Conservation (phyloP, 306 rosid genomes). For the Vachellia collinsii region DNA sequence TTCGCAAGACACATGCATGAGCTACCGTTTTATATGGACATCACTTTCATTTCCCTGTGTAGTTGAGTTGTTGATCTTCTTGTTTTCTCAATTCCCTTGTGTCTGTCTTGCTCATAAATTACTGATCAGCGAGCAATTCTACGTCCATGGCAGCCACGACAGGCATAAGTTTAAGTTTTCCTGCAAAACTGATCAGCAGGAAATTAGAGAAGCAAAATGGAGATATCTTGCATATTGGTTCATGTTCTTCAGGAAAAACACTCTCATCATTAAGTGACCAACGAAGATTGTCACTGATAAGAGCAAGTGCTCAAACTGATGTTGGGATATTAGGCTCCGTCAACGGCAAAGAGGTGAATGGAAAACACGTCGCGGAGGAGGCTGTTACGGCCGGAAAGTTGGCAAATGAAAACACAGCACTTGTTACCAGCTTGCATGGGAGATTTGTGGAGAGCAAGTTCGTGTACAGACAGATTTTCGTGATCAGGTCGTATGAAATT, state of each 20-base stretch:
- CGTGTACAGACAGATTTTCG: slow-evolving; percentile 67
- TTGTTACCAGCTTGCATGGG: slow-evolving; percentile 61
- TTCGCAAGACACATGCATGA: slow-evolving; percentile 36
- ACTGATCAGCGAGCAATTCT: slow-evolving; percentile 20
- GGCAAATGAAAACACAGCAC: slow-evolving; percentile 11
- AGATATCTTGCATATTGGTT: slow-evolving; percentile 1
- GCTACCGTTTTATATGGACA: slow-evolving; percentile 39
- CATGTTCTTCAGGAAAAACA: neutral
- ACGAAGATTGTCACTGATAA: slow-evolving; percentile 32
- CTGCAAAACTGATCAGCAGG: slow-evolving; percentile 9
- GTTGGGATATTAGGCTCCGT: slow-evolving; percentile 38
- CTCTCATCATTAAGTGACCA: slow-evolving; percentile 5
- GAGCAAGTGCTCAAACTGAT: slow-evolving; percentile 19
- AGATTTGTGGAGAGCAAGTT: slow-evolving; percentile 70
- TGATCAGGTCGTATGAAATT: slow-evolving; percentile 74
- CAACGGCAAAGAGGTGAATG: slow-evolving; percentile 63
- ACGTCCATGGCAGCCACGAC: slow-evolving; percentile 51
- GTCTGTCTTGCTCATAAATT: neutral
- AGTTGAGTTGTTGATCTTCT: slow-evolving; percentile 12
- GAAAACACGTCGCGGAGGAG: slow-evolving; percentile 45
- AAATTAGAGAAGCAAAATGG: slow-evolving; percentile 34
- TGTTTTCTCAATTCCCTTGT: neutral
- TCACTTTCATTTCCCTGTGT: slow-evolving; percentile 7
- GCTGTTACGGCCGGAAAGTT: neutral
- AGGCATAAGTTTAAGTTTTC: slow-evolving; percentile 23